phyloP scores from a whole-genome alignment of 768 basidiomycete genomes.

The Cyclocybe aegerita region DNA sequence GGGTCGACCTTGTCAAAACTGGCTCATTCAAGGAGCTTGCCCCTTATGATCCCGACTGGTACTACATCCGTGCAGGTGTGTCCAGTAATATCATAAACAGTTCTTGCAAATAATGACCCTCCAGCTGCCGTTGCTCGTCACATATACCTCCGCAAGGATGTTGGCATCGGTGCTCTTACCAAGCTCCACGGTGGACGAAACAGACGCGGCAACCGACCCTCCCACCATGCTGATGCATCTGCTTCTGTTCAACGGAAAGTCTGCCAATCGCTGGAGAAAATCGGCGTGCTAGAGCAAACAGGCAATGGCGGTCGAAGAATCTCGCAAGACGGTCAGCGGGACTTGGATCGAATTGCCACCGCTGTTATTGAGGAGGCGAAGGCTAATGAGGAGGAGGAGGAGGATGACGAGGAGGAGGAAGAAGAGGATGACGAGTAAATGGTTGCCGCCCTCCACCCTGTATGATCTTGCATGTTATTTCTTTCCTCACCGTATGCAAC shows the following conservation, averaged over 20 bases:
- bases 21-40: slow-evolving; percentile 97
- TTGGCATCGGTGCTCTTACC: slow-evolving; percentile 88
- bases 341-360: slow-evolving; percentile 91
- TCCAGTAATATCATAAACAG: slow-evolving; percentile 17
- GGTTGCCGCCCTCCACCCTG: slow-evolving; percentile 13
- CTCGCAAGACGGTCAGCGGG: slow-evolving; percentile 94
- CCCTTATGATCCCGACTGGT: slow-evolving; percentile 99
- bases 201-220: slow-evolving; percentile 94
- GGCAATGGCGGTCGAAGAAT: slow-evolving; percentile 95
- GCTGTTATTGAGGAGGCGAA: slow-evolving; percentile 79
- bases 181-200: slow-evolving; percentile 98
- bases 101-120: background rate
- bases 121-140: slow-evolving; percentile 95
- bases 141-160: slow-evolving; percentile 99
- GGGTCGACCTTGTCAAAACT: slow-evolving; percentile 99
- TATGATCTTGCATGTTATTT: slow-evolving; percentile 41
- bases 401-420: slow-evolving; percentile 68
- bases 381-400: slow-evolving; percentile 75
- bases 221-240: slow-evolving; percentile 88
- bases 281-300: slow-evolving; percentile 93
- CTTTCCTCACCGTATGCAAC: slow-evolving; percentile 37
- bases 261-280: slow-evolving; percentile 97
- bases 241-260: slow-evolving; percentile 91
- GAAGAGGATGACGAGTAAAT: slow-evolving; percentile 56
- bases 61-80: slow-evolving; percentile 96